A percentile compares a stretch with the other conserved stretches of the same genome.
phyloP scores from a whole-genome alignment of 164 flowering plant genomes.

The Chimonanthus salicifolius region DNA sequence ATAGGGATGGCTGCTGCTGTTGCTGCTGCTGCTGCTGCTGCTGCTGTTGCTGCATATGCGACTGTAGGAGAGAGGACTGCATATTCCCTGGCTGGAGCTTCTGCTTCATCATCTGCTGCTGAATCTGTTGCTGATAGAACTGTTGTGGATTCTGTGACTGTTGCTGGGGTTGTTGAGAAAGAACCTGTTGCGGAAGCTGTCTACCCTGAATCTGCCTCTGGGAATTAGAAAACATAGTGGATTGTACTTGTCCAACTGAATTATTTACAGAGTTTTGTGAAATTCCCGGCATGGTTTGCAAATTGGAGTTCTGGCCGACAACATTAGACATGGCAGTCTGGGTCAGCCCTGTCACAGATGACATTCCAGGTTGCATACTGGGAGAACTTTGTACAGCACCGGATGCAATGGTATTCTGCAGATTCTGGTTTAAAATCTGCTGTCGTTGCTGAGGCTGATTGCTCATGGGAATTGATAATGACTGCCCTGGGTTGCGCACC shows the following conservation, averaged over 20 bases:
- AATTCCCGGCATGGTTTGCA: slow-evolving; percentile 54
- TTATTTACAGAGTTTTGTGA: slow-evolving; percentile 43
- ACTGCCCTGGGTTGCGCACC: slow-evolving; percentile 46
- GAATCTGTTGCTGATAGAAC: slow-evolving; percentile 42
- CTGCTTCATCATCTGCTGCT: slow-evolving; percentile 28
- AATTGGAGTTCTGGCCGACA: slow-evolving; percentile 40
- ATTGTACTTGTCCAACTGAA: slow-evolving; percentile 52
- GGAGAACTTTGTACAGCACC: slow-evolving; percentile 49
- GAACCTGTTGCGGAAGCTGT: slow-evolving; percentile 40
- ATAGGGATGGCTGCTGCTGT: slow-evolving; percentile 41
- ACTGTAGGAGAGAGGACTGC: slow-evolving; percentile 37
- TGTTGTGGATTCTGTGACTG: slow-evolving; percentile 45
- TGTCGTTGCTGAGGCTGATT: slow-evolving; percentile 64
- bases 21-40: slow-evolving; percentile 58
- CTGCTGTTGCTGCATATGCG: slow-evolving; percentile 66
- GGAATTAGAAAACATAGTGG: slow-evolving; percentile 49
- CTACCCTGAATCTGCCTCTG: slow-evolving; percentile 74
- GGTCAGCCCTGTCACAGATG: slow-evolving; percentile 40
- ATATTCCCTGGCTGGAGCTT: slow-evolving; percentile 49
- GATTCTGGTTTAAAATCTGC: slow-evolving; percentile 46
- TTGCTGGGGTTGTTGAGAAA: slow-evolving; percentile 30
- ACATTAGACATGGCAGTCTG: slow-evolving; percentile 45
- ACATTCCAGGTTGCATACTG: slow-evolving; percentile 38
- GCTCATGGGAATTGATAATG: slow-evolving; percentile 36
- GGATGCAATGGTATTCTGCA: slow-evolving; percentile 42